A percentile compares a stretch with the other conserved stretches of the same genome.
phyloP scores from a whole-genome alignment of 2,329 filamentous ascomycete genomes.

The Pseudogymnoascus sp. region DNA sequence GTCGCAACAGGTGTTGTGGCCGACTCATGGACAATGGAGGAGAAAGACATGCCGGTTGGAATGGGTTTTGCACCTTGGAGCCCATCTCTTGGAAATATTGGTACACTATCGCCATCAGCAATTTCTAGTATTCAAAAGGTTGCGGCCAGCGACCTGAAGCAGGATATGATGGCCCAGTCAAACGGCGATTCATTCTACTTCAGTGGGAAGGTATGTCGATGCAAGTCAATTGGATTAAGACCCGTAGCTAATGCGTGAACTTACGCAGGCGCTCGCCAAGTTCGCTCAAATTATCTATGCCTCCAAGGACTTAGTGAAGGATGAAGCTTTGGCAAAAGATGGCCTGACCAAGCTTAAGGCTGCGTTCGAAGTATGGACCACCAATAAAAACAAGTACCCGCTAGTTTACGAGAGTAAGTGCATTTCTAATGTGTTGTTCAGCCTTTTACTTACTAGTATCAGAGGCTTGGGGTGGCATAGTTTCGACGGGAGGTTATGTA shows the following conservation, averaged over 20 bases:
- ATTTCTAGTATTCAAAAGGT: conserved; percentile 51
- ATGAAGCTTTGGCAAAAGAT: conserved; percentile 46
- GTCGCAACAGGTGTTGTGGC: conserved; percentile 62
- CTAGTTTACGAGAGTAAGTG: conserved; percentile 54
- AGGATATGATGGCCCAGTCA: conserved; percentile 65
- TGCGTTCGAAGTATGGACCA: conserved; percentile 56
- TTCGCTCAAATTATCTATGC: conserved; percentile 63
- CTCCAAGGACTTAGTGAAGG: conserved; percentile 52
- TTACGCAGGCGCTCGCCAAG: conserved; percentile 56
- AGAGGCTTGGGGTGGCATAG: conserved; percentile 70
- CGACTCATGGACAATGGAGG: conserved; percentile 69
- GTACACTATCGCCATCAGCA: conserved; percentile 43
- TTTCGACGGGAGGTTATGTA: conserved; percentile 65
- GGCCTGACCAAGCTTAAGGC: conserved; percentile 55
- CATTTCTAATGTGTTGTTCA: background rate
- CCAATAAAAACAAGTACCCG: conserved; percentile 59
- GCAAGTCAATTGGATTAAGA: conserved; percentile 23
- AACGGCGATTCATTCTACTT: conserved; percentile 87
- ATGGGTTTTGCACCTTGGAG: conserved; percentile 79
- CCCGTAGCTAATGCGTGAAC: conserved; percentile 16
- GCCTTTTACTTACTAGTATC: conserved; percentile 14
- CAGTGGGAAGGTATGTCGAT: conserved; percentile 62
- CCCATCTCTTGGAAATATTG: conserved; percentile 39
- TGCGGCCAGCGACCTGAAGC: conserved; percentile 64
- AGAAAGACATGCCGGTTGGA: conserved; percentile 59